These are phyloP conservation scores for Takakia lepidozioides DNA, from an alignment of 225 moss, liverwort and hornwort species.

Conservation along the genomic window DNA sequence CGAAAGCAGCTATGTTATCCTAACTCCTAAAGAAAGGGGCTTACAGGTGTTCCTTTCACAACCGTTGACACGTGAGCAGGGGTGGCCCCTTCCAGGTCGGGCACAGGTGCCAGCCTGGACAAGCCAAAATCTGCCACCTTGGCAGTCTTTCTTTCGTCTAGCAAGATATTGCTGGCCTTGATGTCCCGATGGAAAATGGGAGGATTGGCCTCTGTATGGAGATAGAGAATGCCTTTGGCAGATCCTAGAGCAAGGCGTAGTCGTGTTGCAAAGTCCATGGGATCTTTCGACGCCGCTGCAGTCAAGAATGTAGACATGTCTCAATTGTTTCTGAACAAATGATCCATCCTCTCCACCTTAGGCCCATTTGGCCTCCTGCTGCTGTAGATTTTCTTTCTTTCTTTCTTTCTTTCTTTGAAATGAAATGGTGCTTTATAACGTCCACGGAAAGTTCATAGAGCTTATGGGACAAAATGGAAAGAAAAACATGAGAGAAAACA, in stretches of 20 bases:
- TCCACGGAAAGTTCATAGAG: too few species aligned
- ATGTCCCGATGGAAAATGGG: slow-evolving; percentile 71
- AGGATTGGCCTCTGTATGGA: slow-evolving; percentile 63
- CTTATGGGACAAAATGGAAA: too few species aligned
- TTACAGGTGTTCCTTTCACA: slow-evolving; percentile 74
- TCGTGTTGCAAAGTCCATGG: slow-evolving; percentile 56
- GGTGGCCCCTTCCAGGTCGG: slow-evolving; percentile 53
- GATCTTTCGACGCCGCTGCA: slow-evolving; percentile 16
- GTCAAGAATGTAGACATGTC: too few species aligned
- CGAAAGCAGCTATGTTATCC: too few species aligned
- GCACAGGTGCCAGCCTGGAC: slow-evolving; percentile 66
- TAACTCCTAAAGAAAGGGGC: too few species aligned
- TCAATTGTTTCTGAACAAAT: too few species aligned
- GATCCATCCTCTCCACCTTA: too few species aligned
- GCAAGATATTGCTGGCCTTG: slow-evolving; percentile 66
- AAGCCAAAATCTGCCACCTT: slow-evolving; percentile 73
- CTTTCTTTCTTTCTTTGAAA: too few species aligned
- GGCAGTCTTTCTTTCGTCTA: slow-evolving; percentile 45
- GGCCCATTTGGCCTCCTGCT: too few species aligned
- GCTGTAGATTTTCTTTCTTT: too few species aligned
- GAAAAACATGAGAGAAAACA: too few species aligned
- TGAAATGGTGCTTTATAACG: too few species aligned
- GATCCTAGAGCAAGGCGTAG: slow-evolving; percentile 65
- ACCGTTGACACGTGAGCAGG: slow-evolving; percentile 76
- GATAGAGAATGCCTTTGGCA: slow-evolving; percentile 45